phyloP scores from a whole-genome alignment of 108 stramenopile species.

The Schizochytrium sp. region DNA sequence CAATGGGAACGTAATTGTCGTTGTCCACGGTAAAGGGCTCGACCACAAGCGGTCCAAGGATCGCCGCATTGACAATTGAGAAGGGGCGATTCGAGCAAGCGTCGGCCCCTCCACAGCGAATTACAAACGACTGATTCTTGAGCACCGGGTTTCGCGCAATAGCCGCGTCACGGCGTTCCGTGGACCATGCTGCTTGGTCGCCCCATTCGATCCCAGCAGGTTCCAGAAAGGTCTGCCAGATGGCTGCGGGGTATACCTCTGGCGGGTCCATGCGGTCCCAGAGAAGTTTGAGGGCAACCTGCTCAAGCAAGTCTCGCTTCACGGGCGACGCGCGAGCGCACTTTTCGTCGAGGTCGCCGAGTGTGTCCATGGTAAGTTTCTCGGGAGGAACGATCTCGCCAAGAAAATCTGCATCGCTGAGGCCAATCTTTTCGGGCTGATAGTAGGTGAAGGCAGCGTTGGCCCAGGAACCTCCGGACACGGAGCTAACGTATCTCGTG shows the following conservation, averaged over 20 bases:
- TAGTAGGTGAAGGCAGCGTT: neutral
- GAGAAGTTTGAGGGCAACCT: neutral
- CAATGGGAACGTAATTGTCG: neutral
- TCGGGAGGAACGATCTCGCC: neutral
- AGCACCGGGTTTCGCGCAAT: neutral
- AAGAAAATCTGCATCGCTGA: neutral
- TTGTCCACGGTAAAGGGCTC: neutral
- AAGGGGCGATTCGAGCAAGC: neutral
- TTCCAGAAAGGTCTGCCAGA: neutral
- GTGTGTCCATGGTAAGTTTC: neutral
- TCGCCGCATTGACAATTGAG: neutral
- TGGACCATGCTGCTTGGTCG: neutral
- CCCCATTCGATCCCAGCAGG: neutral
- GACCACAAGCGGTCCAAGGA: neutral
- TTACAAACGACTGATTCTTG: neutral
- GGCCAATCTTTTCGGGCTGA: neutral
- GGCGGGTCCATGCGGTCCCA: neutral
- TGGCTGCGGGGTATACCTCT: neutral
- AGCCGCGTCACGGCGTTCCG: neutral
- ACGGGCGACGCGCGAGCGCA: neutral
- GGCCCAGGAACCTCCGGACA: neutral
- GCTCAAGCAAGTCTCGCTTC: neutral
- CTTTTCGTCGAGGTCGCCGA: neutral
- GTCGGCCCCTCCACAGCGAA: neutral
- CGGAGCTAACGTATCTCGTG: neutral